Evolutionary conservation across 345 rosid species (phyloP), one percentile per base, ranked within the genome.

Genomic region (Populus pruinosa): DNA sequence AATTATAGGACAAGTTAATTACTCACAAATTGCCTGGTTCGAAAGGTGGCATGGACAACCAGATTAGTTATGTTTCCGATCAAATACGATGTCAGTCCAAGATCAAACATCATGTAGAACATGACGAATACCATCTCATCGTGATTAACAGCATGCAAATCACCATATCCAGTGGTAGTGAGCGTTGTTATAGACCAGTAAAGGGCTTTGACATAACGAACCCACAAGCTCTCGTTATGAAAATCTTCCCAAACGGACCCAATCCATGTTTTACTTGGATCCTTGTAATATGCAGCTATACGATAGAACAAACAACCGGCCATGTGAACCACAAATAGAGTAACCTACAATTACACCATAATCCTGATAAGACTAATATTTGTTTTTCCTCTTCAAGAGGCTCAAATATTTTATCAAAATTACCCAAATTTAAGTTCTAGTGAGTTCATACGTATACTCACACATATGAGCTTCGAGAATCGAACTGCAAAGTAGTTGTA

Each of bases 11-110:
- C 31, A 53, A 27, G 62, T 44, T 33, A 33, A 33, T 33, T 56
- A 92, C 98, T 94, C 73, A 94, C 98, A 67, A 91, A 94, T 79
- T 82, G 81, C 79, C 98, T 87, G 0, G 98, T 94, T 71, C 96
- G 94, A 67, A 84, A 79, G 41, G 98, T 89, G 5, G 83, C 91
- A 38, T 94, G 97, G 84, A 92, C 94, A 13, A 94, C 91, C 85
- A 94, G 77, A 83, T 87, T 92, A 86, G 92, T 92, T 95, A 94
- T 94, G 56, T 92, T 94, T 76, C 97, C 98, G 67, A 94, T 88
- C 66, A 94, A 81, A 79, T 94, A 94, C 1, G 97, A 78, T 2
- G 87, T 87, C 17, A 94, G 82, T 63, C 94, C 98, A 55, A 94
- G 90, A 75, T 87, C 84, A 82, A 94, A 87, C 76, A 94, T 71